These are phyloP conservation scores for Fragilaria radians DNA, from an alignment of 108 stramenopile species.

Conservation along the genomic window DNA sequence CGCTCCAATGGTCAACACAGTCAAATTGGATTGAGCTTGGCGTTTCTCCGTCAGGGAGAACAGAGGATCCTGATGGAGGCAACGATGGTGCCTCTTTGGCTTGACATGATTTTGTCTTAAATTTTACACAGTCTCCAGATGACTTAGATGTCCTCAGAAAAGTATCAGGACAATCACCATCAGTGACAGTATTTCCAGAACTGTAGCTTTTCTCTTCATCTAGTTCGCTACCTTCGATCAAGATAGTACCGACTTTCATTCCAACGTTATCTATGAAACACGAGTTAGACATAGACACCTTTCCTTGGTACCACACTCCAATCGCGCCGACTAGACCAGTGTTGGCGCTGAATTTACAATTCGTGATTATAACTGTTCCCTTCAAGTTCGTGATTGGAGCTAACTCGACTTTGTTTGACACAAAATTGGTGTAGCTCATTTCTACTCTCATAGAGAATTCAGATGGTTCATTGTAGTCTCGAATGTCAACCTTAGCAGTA, in stretches of 20 bases:
- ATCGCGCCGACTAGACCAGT: background rate
- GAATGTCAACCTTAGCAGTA: background rate
- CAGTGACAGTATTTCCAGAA: background rate
- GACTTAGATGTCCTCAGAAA: background rate
- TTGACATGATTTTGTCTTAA: background rate
- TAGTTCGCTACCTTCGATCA: background rate
- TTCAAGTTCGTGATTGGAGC: background rate
- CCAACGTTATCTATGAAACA: conserved; percentile 5
- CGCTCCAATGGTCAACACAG: background rate
- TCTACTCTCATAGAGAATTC: conserved; percentile 3
- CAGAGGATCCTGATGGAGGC: background rate
- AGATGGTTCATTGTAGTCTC: background rate
- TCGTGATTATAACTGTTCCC: background rate
- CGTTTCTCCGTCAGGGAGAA: background rate
- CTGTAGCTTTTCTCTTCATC: background rate
- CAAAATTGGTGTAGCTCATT: background rate
- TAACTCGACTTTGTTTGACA: background rate
- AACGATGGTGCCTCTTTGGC: background rate
- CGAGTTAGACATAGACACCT: background rate
- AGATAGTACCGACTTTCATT: background rate
- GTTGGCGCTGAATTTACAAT: background rate
- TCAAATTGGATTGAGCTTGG: background rate
- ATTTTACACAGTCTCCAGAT: conserved; percentile 3
- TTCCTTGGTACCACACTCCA: conserved; percentile 2
- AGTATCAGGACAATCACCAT: background rate